Evolutionary conservation across 257 asterid species (phyloP), one percentile per base, ranked within the genome.

Genomic region (Mentha longifolia): DNA sequence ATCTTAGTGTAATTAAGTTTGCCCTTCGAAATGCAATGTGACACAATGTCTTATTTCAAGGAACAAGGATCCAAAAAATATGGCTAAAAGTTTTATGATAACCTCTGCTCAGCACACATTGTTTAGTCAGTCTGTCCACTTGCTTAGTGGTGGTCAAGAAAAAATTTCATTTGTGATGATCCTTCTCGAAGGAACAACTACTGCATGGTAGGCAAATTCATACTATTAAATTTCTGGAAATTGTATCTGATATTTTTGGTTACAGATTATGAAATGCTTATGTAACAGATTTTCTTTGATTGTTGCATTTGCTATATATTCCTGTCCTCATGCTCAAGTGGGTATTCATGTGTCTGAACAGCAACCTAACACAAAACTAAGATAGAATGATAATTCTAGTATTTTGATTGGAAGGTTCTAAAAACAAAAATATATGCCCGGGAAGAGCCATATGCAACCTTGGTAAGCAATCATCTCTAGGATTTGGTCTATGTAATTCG

Each of bases 381-480:
- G 13, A 30, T 67, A 19, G 61, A 22, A 12, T 35, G 15, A 20
- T 59, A 22, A 35, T 63, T 70, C 41, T 33, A 31, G 43, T 56
- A 14, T 13, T 51, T 50, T 16, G 22, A 42, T 19, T 8, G 42
- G 64, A 22, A 67, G 65, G 30, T 25, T 56, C 37, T n/a, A 1
- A 39, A 49, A 47, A 57, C 12, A 13, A 54, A 50, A 72, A 25
- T 39, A 8, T 35, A 14, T 31, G 52, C 25, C 68, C 20, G 42
- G 22, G 77, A 22, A 52, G 51, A 74, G 67, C 45, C 63, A 58
- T 25, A n/a, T 54, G 63, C 35, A 16, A 50, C 52, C 73, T 60
- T 51, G 60, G 67, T 64, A 35, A 17, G 67, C 59, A 65, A 65
- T 45, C 30, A 37, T 19, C 15, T 4, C 33, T 50, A 50, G 19